Percentiles rank a stretch among this genome's conserved stretches.
Evolutionary conservation across 2,329 filamentous ascomycete species (phyloP).

Genomic region (Metarhizium anisopliae): DNA sequence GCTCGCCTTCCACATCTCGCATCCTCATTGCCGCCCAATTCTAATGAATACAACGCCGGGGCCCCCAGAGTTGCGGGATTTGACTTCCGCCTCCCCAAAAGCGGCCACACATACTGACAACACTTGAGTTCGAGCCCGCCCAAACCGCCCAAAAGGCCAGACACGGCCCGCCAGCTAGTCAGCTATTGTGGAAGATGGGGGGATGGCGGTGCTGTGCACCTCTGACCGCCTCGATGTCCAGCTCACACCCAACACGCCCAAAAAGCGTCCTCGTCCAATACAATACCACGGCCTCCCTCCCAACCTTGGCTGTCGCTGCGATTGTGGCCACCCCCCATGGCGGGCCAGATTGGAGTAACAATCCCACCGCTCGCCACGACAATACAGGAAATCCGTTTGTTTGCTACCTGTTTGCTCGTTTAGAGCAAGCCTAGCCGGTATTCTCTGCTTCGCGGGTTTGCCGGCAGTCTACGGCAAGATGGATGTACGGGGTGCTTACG

Average conservation of each 20-base stretch:
- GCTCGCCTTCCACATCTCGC: neutral
- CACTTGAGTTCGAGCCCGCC: neutral
- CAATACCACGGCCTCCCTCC: neutral
- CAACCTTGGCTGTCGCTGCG: neutral
- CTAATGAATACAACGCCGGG: neutral
- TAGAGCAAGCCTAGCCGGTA: neutral
- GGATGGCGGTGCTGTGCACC: neutral
- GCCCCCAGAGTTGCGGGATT: neutral
- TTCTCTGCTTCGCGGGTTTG: neutral
- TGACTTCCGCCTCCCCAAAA: neutral
- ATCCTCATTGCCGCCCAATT: neutral
- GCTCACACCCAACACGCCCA: neutral
- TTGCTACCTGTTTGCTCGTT: neutral
- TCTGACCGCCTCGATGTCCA: constrained; percentile 5
- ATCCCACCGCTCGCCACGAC: neutral
- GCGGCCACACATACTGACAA: neutral
- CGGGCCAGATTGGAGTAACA: neutral
- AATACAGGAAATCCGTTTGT: neutral
- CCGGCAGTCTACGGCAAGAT: neutral
- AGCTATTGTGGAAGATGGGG: neutral
- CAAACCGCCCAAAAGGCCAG: neutral
- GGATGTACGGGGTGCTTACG: neutral
- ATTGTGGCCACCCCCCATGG: neutral
- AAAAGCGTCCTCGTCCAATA: neutral
- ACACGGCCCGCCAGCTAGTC: neutral